Conservation (phyloP, 2,329 filamentous ascomycete species). For the Cladophialophora exuberans region DNA sequence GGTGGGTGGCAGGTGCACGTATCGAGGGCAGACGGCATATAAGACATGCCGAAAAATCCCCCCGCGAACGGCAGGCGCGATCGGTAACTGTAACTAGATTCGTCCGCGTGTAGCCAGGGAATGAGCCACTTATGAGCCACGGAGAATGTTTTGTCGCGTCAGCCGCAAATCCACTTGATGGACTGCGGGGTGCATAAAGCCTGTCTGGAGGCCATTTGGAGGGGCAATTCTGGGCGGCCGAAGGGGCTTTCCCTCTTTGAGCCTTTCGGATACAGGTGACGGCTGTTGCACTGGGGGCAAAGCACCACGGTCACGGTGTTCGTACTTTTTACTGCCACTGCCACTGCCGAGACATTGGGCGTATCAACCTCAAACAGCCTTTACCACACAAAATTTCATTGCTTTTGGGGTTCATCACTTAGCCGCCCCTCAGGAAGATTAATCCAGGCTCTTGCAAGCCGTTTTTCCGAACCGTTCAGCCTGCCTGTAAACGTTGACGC, state of each 20-base stretch:
- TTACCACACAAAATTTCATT: background rate
- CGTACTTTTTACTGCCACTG: background rate
- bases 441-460: background rate
- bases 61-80: background rate
- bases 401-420: background rate
- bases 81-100: slow-evolving; percentile 10
- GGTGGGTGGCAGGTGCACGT: slow-evolving; percentile 16
- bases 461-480: background rate
- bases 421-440: background rate
- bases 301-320: background rate
- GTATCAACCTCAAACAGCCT: background rate
- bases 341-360: background rate
- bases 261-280: slow-evolving; percentile 4
- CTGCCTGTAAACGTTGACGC: background rate
- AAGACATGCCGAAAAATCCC: background rate
- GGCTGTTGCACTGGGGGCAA: background rate
- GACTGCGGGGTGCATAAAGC: background rate
- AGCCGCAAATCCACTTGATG: background rate
- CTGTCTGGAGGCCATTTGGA: too few relatives aligned
- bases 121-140: too few relatives aligned
- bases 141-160: background rate
- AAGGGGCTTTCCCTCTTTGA: background rate
- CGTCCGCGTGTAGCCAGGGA: too few relatives aligned
- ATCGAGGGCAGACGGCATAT: background rate
- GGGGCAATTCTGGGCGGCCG: too few relatives aligned